Percentiles rank a stretch among this genome's conserved stretches.
Evolutionary conservation across 257 asterid genomes (phyloP).

Genomic region (Primulina eburnea): DNA sequence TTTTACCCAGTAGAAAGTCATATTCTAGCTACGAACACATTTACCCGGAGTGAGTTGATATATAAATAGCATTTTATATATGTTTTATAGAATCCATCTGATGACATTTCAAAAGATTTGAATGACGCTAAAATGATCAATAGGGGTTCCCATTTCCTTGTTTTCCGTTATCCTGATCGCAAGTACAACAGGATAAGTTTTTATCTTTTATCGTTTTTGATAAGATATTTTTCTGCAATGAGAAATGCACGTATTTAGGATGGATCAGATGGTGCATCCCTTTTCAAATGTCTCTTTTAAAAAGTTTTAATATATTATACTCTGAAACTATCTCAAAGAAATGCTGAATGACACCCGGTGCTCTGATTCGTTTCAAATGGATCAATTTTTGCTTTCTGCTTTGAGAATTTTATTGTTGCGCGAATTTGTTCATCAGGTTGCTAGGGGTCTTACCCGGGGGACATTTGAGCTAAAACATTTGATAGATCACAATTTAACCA

Average conservation of each 20-base stretch:
- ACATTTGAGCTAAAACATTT: slow-evolving; percentile 71
- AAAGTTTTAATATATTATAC: neutral
- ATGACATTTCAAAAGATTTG: neutral
- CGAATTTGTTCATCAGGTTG: slow-evolving; percentile 52
- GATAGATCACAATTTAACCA: slow-evolving; percentile 41
- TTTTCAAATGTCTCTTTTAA: neutral
- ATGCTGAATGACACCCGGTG: neutral
- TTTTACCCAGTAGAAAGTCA: neutral
- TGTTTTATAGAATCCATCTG: neutral
- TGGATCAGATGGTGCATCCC: neutral
- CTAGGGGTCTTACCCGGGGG: slow-evolving; percentile 80
- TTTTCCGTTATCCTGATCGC: too few species aligned
- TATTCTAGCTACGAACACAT: neutral
- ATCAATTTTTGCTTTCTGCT: neutral
- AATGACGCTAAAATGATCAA: neutral
- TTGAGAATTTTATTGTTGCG: too few species aligned
- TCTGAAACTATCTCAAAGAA: neutral
- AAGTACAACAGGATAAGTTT: too few species aligned
- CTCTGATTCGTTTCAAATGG: neutral
- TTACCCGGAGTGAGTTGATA: neutral
- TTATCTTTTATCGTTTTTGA: too few species aligned
- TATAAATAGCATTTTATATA: neutral
- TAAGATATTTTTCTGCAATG: neutral
- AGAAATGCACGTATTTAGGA: neutral
- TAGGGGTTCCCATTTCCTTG: neutral